Base-by-base conservation (phyloP, 495 filamentous ascomycete genomes). In the Aspergillus egyptiacus region DNA sequence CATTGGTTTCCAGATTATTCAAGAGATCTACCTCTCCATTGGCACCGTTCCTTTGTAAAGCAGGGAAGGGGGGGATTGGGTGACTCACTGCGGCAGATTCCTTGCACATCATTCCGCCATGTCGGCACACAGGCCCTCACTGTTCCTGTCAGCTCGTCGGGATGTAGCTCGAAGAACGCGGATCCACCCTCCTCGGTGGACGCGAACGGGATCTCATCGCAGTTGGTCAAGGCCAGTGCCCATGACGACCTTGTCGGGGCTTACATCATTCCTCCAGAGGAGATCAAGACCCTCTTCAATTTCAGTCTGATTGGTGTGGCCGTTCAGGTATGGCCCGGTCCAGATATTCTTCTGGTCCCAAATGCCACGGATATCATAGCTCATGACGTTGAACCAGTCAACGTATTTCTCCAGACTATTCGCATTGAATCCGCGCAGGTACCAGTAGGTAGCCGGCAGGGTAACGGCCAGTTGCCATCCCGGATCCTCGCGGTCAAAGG, bases 371-470 rank as follows among this genome's bases (percentile, higher is more conserved):
- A 76, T 20, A 54, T 77, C 73, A 44, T 80, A 80, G 8, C 49
- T 57, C 79, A 83, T 83, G 22, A 81, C n/a, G 47, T 81, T 81
- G 46, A 78, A 59, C 56, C 64, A 81, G 48, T 79, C 74, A 1
- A 74, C 62, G 28, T 62, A 38, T 2, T 61, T 15, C 13, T 61
- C 40, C 23, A 76, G 55, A 0, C 22, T 15, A 6, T 59, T 35
- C 14, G 79, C 23, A 46, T 79, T 66, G 47, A 79, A 81, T 8
- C 58, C 38, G 15, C 66, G 60, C 3, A 81, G 45, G 43, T 81
- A 81, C 74, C 73, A 79, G 50, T 73, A 78, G 1, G 54, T 64
- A 0, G 69, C 50, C 2, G 73, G 75, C 2, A 61, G 47, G 0
- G 73, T 74, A 22, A 77, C 61, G 6, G 66, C 56, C 1, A 76